Evolutionary conservation across 805 yeast species (phyloP).

Genomic region (Candida ulmi): DNA sequence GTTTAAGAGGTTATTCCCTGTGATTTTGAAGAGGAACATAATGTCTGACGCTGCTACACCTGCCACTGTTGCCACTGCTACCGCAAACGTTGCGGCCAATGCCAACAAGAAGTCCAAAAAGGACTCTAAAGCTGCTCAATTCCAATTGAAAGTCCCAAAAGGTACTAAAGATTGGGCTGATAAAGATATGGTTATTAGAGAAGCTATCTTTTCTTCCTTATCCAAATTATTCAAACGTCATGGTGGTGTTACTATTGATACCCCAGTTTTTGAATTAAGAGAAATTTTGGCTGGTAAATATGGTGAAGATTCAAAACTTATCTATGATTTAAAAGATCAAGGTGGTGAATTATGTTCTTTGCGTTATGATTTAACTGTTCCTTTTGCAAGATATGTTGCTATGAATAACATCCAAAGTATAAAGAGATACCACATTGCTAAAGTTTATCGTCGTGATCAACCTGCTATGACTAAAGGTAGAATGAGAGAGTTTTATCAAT

Average conservation of each 20-base stretch:
- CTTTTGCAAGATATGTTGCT: slow-evolving; percentile 96
- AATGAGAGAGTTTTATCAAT: slow-evolving; percentile 99
- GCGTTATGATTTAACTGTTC: slow-evolving; percentile 96
- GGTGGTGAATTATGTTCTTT: slow-evolving; percentile 97
- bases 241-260: slow-evolving; percentile 97
- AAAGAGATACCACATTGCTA: slow-evolving; percentile 95
- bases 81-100: slow-evolving; percentile 3
- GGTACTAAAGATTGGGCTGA: slow-evolving; percentile 99
- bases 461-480: slow-evolving; percentile 99
- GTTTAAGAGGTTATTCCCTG: slow-evolving; percentile 2
- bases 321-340: slow-evolving; percentile 94
- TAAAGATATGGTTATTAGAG: slow-evolving; percentile 92
- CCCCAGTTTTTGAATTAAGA: slow-evolving; percentile 95
- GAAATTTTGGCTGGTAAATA: slow-evolving; percentile 96
- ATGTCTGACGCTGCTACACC: slow-evolving; percentile 2
- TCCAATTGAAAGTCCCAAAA: slow-evolving; percentile 88
- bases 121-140: slow-evolving; percentile 49
- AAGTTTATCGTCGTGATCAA: slow-evolving; percentile 98
- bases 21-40: slow-evolving; percentile 1
- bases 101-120: slow-evolving; percentile 6
- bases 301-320: slow-evolving; percentile 97
- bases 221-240: slow-evolving; percentile 82
- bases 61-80: slow-evolving; percentile 4
- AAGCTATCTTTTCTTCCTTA: slow-evolving; percentile 72
- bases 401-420: slow-evolving; percentile 87